Evolutionary conservation across 345 rosid species (phyloP), one percentile per base, ranked within the genome.

Genomic region (Eucalyptus caleyi): DNA sequence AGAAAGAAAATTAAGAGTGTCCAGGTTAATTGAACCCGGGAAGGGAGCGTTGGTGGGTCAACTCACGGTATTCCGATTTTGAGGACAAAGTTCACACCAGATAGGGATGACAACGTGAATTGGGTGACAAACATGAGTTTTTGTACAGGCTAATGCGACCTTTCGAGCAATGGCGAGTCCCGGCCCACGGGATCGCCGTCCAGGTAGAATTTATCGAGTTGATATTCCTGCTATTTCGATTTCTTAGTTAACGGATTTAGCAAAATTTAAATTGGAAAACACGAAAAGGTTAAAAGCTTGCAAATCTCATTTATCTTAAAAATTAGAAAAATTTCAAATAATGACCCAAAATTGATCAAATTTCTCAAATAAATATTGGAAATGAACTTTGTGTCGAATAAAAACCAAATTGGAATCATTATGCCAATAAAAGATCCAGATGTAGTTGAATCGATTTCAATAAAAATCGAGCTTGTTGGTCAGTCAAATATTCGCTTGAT

Each of bases 131-230:
- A 53, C 59, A 53, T 21, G 26, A 21, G 59, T 53, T 34, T 34
- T 53, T 53, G 9, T 19, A 21, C 59, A 53, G 26, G 11, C 11
- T 53, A 0, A 53, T 53, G 59, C 2, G 59, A 53, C 59, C 59
- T 53, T 53, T 21, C 59, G 59, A 53, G 59, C 59, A 2, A 53
- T 53, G 59, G 26, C 11, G 5, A 53, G 59, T 0, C 59, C 56
- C 0, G 59, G 24, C 59, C 37, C 59, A 53, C 24, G 59, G n/a
- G 23, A 19, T 19, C 0, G 59, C 59, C 59, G 59, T 0, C 59
- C 59, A 53, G 11, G 72, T 30, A 30, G 34, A 62, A 5, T 30
- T 62, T 4, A 7, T 62, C 5, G 9, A 62, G 69, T 62, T 62
- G 1, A 30, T 2, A 62, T 62, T 62, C 16, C 8, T 30, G 16